These are phyloP conservation scores for Tetrahymena malaccensis DNA, from an alignment of 73 alveolate genomes.

Conservation along the genomic window DNA sequence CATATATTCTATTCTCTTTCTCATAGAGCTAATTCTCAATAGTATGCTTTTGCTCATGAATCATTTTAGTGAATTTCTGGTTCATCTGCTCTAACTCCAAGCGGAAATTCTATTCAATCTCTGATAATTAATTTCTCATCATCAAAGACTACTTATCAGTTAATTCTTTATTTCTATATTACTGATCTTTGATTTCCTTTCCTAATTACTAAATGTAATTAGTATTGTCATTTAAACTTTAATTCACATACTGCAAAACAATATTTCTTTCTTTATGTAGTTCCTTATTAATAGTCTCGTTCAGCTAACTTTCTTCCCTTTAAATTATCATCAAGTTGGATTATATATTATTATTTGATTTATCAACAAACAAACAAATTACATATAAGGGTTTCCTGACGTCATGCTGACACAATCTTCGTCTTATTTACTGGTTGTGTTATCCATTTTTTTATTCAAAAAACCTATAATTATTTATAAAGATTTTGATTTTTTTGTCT, in stretches of 20 bases:
- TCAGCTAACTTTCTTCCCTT: neutral
- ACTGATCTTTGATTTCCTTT: neutral
- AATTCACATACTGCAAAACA: neutral
- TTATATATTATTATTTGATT: neutral
- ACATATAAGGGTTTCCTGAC: neutral
- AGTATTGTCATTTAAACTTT: neutral
- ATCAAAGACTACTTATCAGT: neutral
- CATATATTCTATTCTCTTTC: neutral
- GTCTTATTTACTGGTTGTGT: neutral
- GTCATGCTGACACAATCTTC: neutral
- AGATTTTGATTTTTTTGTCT: too few relatives aligned
- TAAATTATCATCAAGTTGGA: neutral
- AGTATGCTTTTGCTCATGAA: neutral
- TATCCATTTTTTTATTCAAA: neutral
- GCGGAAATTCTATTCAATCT: neutral
- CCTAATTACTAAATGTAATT: neutral
- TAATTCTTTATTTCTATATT: neutral
- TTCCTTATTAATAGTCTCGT: neutral
- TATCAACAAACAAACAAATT: neutral
- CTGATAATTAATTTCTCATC: neutral
- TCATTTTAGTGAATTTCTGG: neutral
- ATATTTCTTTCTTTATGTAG: neutral
- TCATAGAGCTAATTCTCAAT: neutral
- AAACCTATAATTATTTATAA: neutral
- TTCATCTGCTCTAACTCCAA: neutral